Base-by-base conservation (phyloP, 2,329 filamentous ascomycete genomes). In the Talaromyces sp. region DNA sequence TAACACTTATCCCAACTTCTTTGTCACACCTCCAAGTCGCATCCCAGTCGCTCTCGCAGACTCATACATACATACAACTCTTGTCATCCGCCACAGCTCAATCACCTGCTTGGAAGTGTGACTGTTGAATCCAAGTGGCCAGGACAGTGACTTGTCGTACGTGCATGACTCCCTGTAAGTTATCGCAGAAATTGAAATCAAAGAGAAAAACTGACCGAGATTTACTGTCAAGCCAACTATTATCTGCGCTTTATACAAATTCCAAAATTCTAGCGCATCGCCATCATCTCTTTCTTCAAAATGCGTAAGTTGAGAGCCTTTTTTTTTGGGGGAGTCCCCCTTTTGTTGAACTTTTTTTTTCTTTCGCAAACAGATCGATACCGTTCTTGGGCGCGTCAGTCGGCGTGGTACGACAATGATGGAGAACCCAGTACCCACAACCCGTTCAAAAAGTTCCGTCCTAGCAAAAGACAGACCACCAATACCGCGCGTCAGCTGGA, bases 351-450 rank as follows among this genome's bases (percentile, higher is more conserved):
- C 44, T 2, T 51, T 28, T 28, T 7, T 12, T 54, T 23, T 23
- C 23, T 23, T 23, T 9, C 59, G 10, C 44, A 23, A 23, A 47
- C 44, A 79, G 77, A 79, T 65, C 77, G 71, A 65, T 76, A 75
- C 61, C 73, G 74, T 53, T 70, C 73, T 42, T 67, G 72, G 52
- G 61, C 61, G 23, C 61, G 61, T 40, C 56, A 57, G 40, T 33
- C 56, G 57, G 76, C 77, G 50, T 79, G 77, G 77, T 78, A 78
- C 62, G 75, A 76, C 61, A 66, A 73, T 14, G 74, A 77, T 36
- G 75, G 70, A 60, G 72, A 76, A 59, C 66, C 69, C 5, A 66
- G 73, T 7, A 73, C 67, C 5, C 70, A 71, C 59, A 79, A 79
- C 58, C 77, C 77, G 16, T 79, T 78, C 64, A 75, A 75, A 57